Conservation (phyloP, 768 basidiomycete species). For the Leccinum disarticulatum region DNA sequence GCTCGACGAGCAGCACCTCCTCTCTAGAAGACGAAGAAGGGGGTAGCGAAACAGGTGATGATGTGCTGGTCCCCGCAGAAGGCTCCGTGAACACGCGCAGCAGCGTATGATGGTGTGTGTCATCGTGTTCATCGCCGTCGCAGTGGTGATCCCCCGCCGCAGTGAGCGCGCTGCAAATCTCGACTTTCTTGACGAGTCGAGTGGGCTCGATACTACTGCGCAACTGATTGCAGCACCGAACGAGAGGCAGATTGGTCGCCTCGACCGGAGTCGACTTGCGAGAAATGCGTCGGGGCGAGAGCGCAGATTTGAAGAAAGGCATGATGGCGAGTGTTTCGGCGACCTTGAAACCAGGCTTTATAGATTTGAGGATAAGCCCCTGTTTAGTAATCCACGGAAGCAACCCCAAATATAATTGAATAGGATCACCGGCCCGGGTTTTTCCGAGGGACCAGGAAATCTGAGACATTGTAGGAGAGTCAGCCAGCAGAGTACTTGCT, state of each 20-base stretch:
- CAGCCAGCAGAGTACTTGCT: too few species aligned
- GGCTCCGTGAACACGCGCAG: constrained; percentile 5
- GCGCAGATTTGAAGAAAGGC: constrained; percentile 1
- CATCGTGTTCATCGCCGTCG: not conserved
- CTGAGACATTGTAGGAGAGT: too few species aligned
- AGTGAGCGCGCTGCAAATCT: constrained; percentile 9
- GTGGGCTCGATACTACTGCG: not conserved
- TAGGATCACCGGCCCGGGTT: not conserved
- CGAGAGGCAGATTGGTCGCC: constrained; percentile 3
- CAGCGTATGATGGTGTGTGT: constrained; percentile 7
- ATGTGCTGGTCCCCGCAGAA: not conserved
- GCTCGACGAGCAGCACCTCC: not conserved
- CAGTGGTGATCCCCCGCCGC: not conserved
- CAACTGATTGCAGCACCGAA: constrained; percentile 1
- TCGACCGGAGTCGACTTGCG: constrained; percentile 6
- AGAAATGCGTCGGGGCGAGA: not conserved
- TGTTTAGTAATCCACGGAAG: not conserved
- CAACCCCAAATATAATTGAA: too few species aligned
- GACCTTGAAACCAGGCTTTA: not conserved
- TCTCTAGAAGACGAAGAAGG: not conserved
- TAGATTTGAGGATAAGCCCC: not conserved
- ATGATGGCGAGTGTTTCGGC: not conserved
- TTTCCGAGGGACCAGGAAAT: not conserved
- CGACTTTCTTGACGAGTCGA: constrained; percentile 10
- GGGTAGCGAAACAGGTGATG: not conserved